These are phyloP conservation scores for Graphilbum ipis-grandicollis DNA, from an alignment of 2,329 filamentous ascomycete genomes.

Conservation along the genomic window DNA sequence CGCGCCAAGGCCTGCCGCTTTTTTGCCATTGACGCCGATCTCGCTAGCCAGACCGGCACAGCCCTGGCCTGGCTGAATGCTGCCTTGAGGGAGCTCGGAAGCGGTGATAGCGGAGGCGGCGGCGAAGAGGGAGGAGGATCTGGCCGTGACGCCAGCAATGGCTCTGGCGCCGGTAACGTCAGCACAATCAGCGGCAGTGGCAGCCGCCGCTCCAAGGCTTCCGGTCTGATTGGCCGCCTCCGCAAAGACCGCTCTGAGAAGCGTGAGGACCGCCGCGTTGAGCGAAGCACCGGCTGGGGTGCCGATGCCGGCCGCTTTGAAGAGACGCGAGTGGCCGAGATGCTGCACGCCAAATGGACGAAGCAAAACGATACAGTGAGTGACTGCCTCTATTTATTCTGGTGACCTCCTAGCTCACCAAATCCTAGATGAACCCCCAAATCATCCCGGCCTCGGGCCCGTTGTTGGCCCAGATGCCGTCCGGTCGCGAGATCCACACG, in stretches of 20 bases:
- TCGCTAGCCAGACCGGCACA: slow-evolving; percentile 63
- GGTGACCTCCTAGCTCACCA: too few relatives aligned
- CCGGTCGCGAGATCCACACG: slow-evolving; percentile 69
- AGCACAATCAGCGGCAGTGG: neutral
- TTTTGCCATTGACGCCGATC: slow-evolving; percentile 75
- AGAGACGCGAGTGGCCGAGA: slow-evolving; percentile 69
- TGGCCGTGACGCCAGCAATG: slow-evolving; percentile 6
- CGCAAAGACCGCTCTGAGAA: slow-evolving; percentile 47
- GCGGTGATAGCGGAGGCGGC: slow-evolving; percentile 38
- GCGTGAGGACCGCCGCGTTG: slow-evolving; percentile 61
- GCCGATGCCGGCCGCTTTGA: slow-evolving; percentile 71
- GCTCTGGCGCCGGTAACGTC: slow-evolving; percentile 1
- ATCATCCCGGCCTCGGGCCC: slow-evolving; percentile 53
- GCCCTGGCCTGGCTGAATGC: slow-evolving; percentile 77
- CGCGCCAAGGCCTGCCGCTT: slow-evolving; percentile 80
- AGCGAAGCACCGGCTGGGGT: slow-evolving; percentile 59
- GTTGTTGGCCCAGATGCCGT: slow-evolving; percentile 64
- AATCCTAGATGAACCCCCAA: slow-evolving; percentile 66
- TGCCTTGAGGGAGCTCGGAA: slow-evolving; percentile 58
- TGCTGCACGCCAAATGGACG: slow-evolving; percentile 77
- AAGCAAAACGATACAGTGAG: slow-evolving; percentile 84
- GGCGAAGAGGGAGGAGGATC: too few relatives aligned
- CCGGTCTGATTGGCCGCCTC: slow-evolving; percentile 41
- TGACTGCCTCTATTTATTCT: too few relatives aligned
- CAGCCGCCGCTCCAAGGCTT: slow-evolving; percentile 13